A percentile compares a stretch with the other conserved stretches of the same genome.
These are phyloP conservation scores for Candida xyloterini DNA, from an alignment of 805 yeast genomes.

Conservation along the genomic window DNA sequence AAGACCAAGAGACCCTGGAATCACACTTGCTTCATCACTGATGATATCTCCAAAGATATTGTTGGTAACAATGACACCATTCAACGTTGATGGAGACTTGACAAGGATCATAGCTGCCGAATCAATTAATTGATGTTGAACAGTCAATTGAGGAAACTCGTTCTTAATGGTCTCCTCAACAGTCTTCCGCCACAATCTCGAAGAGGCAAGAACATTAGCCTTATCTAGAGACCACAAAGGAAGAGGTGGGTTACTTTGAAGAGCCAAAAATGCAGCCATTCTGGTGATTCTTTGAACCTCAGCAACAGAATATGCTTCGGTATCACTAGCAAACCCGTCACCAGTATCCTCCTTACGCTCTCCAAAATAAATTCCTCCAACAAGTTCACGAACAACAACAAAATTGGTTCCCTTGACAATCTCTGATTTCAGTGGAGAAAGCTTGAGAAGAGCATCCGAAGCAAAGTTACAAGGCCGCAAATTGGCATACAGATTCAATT, in stretches of 20 bases:
- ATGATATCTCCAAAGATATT: constrained; percentile 99
- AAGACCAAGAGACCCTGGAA: constrained; percentile 95
- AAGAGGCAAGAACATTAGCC: constrained; percentile 95
- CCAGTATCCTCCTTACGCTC: constrained; percentile 91
- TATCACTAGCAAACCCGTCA: constrained; percentile 84
- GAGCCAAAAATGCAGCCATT: constrained; percentile 97
- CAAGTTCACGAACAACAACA: constrained; percentile 91
- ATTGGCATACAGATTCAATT: constrained; percentile 90
- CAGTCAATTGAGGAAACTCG: constrained; percentile 85
- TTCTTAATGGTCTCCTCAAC: constrained; percentile 78
- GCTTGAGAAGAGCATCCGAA: constrained; percentile 73
- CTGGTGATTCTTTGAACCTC: constrained; percentile 95
- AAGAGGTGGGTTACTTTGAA: constrained; percentile 88
- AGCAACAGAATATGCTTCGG: constrained; percentile 85
- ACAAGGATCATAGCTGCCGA: constrained; percentile 98
- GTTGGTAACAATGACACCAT: constrained; percentile 88
- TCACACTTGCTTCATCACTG: constrained; percentile 96
- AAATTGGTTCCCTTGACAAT: constrained; percentile 89
- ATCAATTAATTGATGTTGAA: constrained; percentile 94
- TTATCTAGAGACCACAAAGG: constrained; percentile 96
- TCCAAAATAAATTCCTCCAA: constrained; percentile 98
- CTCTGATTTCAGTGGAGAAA: constrained; percentile 85
- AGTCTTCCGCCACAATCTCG: constrained; percentile 94
- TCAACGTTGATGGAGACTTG: constrained; percentile 84
- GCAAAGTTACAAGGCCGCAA: constrained; percentile 95